Base-by-base conservation (phyloP, 2,329 filamentous ascomycete species). In the Zymoseptoria brevis region DNA sequence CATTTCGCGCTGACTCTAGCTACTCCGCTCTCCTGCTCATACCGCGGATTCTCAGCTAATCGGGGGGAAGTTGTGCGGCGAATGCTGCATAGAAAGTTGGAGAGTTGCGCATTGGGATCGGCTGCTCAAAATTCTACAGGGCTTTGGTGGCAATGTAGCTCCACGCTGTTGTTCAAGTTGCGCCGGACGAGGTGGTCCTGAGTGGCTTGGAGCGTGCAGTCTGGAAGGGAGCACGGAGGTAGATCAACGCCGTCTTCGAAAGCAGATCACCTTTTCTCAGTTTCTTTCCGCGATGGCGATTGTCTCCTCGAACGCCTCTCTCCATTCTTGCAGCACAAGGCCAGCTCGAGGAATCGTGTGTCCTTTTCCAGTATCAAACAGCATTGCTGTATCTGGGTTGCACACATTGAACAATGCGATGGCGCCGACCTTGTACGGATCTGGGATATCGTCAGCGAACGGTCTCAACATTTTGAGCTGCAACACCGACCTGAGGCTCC, bases 341-440 rank as follows among this genome's bases (percentile, higher is more conserved):
- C 50, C 50, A 22, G 50, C 50, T 30, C 54, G 54, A 19, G 84
- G 84, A 4, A 87, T 73, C 0, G 82, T 85, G 67, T 87, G 84
- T 0, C 84, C 84, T 66, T 85, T 85, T 4, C 82, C 84, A 62
- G 86, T 83, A 64, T 87, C 84, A 61, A 86, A 86, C n/a, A 87
- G 75, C 35, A 78, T 76, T 0, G 83, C 83, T 1, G 74, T 79
- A 59, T 86, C 83, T 0, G 78, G 78, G 53, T 86, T 81, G 63
- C 83, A 87, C 22, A 85, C 77, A 63, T 84, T 83, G 72, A 81
- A 86, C 3, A 87, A 75, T 0, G 83, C 82, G 74, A 85, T 78
- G 2, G 81, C 81, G 0, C 84, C 83, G 35, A 83, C 76, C 1
- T 85, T 76, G 64, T 85, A 87, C 0, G 83, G 84, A 64, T 87